Base-by-base conservation (phyloP, 169 alveolate species). In the Fabrea salina region DNA sequence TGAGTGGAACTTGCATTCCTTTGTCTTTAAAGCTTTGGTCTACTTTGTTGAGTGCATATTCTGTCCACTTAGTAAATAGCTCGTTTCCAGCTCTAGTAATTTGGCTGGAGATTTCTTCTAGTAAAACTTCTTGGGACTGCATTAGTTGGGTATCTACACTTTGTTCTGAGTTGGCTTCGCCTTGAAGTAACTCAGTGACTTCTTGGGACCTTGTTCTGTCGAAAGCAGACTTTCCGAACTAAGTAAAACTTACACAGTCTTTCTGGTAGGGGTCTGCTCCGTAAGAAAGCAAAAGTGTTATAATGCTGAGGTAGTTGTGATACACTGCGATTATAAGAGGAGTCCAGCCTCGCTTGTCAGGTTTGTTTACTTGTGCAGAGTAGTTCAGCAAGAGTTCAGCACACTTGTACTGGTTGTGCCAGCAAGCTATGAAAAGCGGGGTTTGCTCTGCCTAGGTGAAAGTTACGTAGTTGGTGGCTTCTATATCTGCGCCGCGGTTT, bases 321-420 rank as follows among this genome's bases (percentile, higher is more conserved):
- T 67, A 67, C n/a, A 67, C 78, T n/a, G 61, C 8, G 8, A 67
- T 67, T n/a, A 44, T 67, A 11, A 67, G 33, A 40, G 78, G 78
- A 67, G 78, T 67, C 33, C 78, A 67, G 1, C 78, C 78, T 11
- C 78, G 22, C 22, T 67, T 56, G 33, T 67, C 78, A 1, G 78
- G 50, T 30, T 40, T 33, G 27, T 67, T 67, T 8, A 67, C 59
- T n/a, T 67, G 39, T 16, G 32, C 78, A 3, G 41, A 32, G 22
- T 19, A 8, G 1, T n/a, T 35, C 22, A 67, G 22, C 0, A 67
- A 59, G 13, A 19, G 16, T 16, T 37, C 16, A 3, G 44, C 61
- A 0, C 13, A 8, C 13, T 67, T 59, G 39, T 43, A 32, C 8
- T 44, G 22, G 32, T 44, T 44, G 22, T 67, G 11, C 59, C 58